These are phyloP conservation scores for Phytophthora hibernalis DNA, from an alignment of 352 stramenopile species.

Conservation along the genomic window DNA sequence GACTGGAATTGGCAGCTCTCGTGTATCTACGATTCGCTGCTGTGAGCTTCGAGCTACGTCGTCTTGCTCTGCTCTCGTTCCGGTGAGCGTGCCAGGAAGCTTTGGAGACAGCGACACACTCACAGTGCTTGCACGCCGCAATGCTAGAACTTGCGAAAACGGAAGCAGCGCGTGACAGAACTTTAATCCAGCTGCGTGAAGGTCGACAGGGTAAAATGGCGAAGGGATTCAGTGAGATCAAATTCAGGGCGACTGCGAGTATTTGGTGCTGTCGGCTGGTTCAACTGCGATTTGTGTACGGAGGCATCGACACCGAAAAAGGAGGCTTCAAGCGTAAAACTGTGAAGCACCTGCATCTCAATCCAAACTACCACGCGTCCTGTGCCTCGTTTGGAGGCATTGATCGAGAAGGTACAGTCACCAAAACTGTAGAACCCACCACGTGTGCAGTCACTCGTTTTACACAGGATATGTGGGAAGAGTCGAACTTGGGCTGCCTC, in stretches of 20 bases:
- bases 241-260: slow-evolving; percentile 19
- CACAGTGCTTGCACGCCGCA: slow-evolving; percentile 37
- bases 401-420: slow-evolving; percentile 81
- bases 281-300: slow-evolving; percentile 18
- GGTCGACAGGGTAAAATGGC: slow-evolving; percentile 65
- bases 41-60: neutral
- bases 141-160: slow-evolving; percentile 64
- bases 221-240: slow-evolving; percentile 22
- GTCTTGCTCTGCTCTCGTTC: neutral
- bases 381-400: slow-evolving; percentile 62
- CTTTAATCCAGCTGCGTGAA: slow-evolving; percentile 54
- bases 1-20: slow-evolving; percentile 9
- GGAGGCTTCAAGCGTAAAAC: slow-evolving; percentile 81
- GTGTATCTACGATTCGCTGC: slow-evolving; percentile 2
- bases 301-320: slow-evolving; percentile 67
- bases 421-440: slow-evolving; percentile 71
- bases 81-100: neutral
- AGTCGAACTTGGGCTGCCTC: slow-evolving; percentile 68
- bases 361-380: slow-evolving; percentile 74
- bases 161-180: slow-evolving; percentile 66
- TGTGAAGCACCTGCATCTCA: slow-evolving; percentile 71
- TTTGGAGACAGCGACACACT: neutral
- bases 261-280: slow-evolving; percentile 13
- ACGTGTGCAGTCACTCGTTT: slow-evolving; percentile 46
- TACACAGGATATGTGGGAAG: slow-evolving; percentile 76